A percentile compares a stretch with the other conserved stretches of the same genome.
These are phyloP conservation scores for Fusarium domesticum DNA, from an alignment of 2,329 filamentous ascomycete genomes.

Conservation along the genomic window DNA sequence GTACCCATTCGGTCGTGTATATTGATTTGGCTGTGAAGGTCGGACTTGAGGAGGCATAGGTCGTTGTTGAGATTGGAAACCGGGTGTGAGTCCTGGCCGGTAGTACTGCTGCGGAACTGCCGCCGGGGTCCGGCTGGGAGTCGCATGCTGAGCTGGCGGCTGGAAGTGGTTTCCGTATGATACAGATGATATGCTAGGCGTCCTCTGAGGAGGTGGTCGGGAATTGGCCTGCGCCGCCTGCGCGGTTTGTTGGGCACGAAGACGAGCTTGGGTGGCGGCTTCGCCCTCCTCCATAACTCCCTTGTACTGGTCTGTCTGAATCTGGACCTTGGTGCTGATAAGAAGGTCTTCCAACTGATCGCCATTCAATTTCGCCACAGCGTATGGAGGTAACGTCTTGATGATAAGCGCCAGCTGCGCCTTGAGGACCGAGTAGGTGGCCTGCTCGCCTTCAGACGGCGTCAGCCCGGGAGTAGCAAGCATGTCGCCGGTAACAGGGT, in stretches of 20 bases:
- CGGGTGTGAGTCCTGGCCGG: constrained; percentile 36
- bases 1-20: constrained; percentile 49
- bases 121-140: constrained; percentile 46
- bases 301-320: constrained; percentile 69
- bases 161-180: constrained; percentile 46
- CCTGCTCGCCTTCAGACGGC: constrained; percentile 60
- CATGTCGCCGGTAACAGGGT: constrained; percentile 65
- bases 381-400: constrained; percentile 74
- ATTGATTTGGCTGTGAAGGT: constrained; percentile 45
- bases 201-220: constrained; percentile 39
- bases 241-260: constrained; percentile 36
- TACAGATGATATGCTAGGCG: constrained; percentile 38
- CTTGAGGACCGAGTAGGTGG: constrained; percentile 70
- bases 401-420: constrained; percentile 72
- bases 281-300: constrained; percentile 86
- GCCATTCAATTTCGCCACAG: constrained; percentile 80
- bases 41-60: constrained; percentile 35
- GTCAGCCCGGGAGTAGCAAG: constrained; percentile 64
- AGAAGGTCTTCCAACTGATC: constrained; percentile 80
- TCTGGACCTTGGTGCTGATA: constrained; percentile 73
- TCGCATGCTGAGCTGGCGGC: constrained; percentile 44
- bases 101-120: constrained; percentile 46
- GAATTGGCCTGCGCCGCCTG: constrained; percentile 35
- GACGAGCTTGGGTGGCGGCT: constrained; percentile 51
- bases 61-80: constrained; percentile 44